Conservation (phyloP, 768 basidiomycete genomes). For the Russula olivacea region DNA sequence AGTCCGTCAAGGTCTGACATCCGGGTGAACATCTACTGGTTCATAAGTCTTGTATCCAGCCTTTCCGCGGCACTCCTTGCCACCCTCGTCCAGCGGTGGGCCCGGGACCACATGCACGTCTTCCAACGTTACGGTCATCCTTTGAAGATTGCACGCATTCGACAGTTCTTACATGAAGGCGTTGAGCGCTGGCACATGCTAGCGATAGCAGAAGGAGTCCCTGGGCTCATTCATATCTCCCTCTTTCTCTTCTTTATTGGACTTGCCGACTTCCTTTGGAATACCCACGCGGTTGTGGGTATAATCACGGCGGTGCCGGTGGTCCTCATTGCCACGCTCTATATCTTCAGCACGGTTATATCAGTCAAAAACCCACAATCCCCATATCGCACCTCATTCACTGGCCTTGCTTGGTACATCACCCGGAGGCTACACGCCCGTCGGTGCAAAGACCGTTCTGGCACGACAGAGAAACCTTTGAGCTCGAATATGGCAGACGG, state of each 20-base stretch:
- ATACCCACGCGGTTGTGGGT: constrained; percentile 24
- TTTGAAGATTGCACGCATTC: constrained; percentile 38
- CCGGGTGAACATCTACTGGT: constrained; percentile 41
- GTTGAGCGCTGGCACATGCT: constrained; percentile 38
- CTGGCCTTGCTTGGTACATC: constrained; percentile 14
- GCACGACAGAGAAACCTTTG: not conserved
- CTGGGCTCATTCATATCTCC: constrained; percentile 44
- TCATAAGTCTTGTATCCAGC: constrained; percentile 35
- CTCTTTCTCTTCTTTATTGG: constrained; percentile 47
- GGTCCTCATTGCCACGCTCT: constrained; percentile 7
- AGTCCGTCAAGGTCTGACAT: constrained; percentile 31
- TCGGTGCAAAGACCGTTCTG: not conserved
- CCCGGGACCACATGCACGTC: constrained; percentile 33
- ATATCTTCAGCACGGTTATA: constrained; percentile 15
- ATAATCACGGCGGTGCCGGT: not conserved
- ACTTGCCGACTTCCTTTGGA: constrained; percentile 40
- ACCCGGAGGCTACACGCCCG: not conserved
- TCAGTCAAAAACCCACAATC: constrained; percentile 9
- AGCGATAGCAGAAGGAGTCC: constrained; percentile 40
- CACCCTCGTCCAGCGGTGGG: constrained; percentile 47
- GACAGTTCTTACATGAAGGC: constrained; percentile 35
- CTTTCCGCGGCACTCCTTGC: constrained; percentile 40
- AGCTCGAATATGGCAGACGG: constrained; percentile 18
- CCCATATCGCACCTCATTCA: constrained; percentile 16
- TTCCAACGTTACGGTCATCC: constrained; percentile 30